A percentile compares a stretch with the other conserved stretches of the same genome.
Evolutionary conservation across 2,329 filamentous ascomycete species (phyloP).

Genomic region (Fusarium virguliforme): DNA sequence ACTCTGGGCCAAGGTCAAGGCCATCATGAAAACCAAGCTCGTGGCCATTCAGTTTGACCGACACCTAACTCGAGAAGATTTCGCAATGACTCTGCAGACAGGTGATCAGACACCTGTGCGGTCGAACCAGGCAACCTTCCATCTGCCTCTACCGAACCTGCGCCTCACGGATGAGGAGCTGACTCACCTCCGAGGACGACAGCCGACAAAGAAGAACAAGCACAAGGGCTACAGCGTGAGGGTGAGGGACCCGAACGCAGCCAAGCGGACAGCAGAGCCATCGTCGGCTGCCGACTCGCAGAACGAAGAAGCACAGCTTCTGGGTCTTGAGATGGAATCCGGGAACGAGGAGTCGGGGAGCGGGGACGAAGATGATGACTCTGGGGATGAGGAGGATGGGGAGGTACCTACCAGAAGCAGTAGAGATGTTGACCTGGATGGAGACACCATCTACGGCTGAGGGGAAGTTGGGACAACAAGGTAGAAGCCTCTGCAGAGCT

Average conservation of each 20-base stretch:
- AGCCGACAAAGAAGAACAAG: constrained; percentile 57
- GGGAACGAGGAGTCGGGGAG: constrained; percentile 50
- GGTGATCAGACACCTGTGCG: constrained; percentile 56
- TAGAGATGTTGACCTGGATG: constrained; percentile 27
- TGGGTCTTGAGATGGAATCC: constrained; percentile 47
- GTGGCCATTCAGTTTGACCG: constrained; percentile 74
- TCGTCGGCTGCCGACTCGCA: constrained; percentile 41
- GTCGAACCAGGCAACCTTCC: constrained; percentile 53
- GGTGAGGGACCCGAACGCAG: constrained; percentile 48
- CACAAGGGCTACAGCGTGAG: constrained; percentile 57
- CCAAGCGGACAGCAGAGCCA: constrained; percentile 38
- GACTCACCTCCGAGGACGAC: constrained; percentile 54
- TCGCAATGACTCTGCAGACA: constrained; percentile 55
- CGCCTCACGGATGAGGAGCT: constrained; percentile 57
- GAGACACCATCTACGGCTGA: constrained; percentile 32
- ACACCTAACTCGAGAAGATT: constrained; percentile 61
- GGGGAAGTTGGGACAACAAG: neutral
- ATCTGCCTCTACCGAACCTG: constrained; percentile 56
- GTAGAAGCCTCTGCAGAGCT: neutral
- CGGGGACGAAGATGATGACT: constrained; percentile 52
- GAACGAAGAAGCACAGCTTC: constrained; percentile 45
- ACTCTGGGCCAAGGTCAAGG: constrained; percentile 85
- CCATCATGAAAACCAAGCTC: constrained; percentile 91
- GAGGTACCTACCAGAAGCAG: constrained; percentile 30
- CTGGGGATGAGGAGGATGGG: constrained; percentile 47